Evolutionary conservation across 140 eudicot species (phyloP), one percentile per base, ranked within the genome.

Genomic region (Senecio squalidus): DNA sequence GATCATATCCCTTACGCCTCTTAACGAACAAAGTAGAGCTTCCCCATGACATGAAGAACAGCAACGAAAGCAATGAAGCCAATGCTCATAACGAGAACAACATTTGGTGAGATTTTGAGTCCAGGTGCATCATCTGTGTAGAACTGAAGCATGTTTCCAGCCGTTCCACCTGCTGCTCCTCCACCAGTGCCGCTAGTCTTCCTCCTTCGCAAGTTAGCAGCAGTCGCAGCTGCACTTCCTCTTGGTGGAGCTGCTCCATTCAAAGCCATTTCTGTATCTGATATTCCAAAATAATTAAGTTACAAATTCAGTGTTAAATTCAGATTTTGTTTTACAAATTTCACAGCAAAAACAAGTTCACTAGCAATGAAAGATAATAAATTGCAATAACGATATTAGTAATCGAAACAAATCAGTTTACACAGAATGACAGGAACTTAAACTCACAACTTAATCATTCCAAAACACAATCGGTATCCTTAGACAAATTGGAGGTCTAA

Each of bases 91-190:
- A 81, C 80, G 9, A 81, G 84, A 58, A 81, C 84, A 24, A 81
- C 76, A 41, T 76, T 81, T 21, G 88, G 84, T 24, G 84, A 70
- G 48, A 81, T 76, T 58, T 69, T 81, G 2, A 81, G 67, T 48
- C 84, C 83, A 24, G 83, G 88, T 6, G 88, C 80, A 69, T 77
- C 88, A 52, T 81, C 83, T 0, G 88, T 81, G 73, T 81, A 82
- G 55, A 82, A 82, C 66, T 76, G 78, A 2, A 82, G 84, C 84
- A 82, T 82, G 67, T 69, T 82, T 28, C 80, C 72, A 3, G 71
- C 71, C 6, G 70, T 64, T 2, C 80, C 84, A 57, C 74, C 80
- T 10, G 78, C 64, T 4, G 74, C 73, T 20, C 64, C 74, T n/a
- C 80, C 74, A 4, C 80, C 74, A 4, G 48, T 29, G 25, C 76